Percentiles rank a stretch among this genome's conserved stretches.
phyloP scores from a whole-genome alignment of 495 filamentous ascomycete genomes.

The Bombardia bombarda region DNA sequence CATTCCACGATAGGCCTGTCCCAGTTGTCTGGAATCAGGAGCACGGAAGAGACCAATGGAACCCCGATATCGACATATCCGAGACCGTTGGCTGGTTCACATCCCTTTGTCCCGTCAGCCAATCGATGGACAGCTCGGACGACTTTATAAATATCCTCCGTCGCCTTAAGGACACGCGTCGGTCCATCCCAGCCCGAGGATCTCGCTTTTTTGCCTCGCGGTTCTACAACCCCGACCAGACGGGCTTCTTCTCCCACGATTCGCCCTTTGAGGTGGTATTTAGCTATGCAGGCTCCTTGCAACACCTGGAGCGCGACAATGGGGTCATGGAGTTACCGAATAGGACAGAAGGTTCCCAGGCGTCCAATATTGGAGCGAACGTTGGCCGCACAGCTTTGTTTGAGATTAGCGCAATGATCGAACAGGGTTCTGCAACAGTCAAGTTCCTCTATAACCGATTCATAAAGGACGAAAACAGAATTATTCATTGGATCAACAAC shows the following conservation, averaged over 20 bases:
- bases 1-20: conserved; percentile 42
- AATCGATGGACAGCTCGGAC: conserved; percentile 25
- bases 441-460: conserved; percentile 56
- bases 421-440: conserved; percentile 52
- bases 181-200: conserved; percentile 19
- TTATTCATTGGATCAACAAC: conserved; percentile 50
- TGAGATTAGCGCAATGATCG: conserved; percentile 52
- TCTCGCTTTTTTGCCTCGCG: conserved; percentile 30
- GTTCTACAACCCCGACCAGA: conserved; percentile 36
- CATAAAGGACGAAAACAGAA: conserved; percentile 49
- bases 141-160: conserved; percentile 34
- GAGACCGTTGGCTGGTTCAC: conserved; percentile 45
- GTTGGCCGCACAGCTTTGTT: conserved; percentile 57
- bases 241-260: conserved; percentile 37
- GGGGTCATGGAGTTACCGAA: conserved; percentile 50
- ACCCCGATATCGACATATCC: conserved; percentile 31
- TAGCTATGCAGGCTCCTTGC: conserved; percentile 59
- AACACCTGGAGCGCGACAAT: conserved; percentile 53
- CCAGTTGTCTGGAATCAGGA: conserved; percentile 50
- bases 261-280: conserved; percentile 65
- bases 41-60: conserved; percentile 32
- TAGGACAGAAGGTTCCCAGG: conserved; percentile 27
- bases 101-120: conserved; percentile 30
- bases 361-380: conserved; percentile 49
- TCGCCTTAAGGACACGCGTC: conserved; percentile 32